Evolutionary conservation across 192 early-diverging fungal genomes (phyloP).

Genomic region (Umbelopsis isabellina): DNA sequence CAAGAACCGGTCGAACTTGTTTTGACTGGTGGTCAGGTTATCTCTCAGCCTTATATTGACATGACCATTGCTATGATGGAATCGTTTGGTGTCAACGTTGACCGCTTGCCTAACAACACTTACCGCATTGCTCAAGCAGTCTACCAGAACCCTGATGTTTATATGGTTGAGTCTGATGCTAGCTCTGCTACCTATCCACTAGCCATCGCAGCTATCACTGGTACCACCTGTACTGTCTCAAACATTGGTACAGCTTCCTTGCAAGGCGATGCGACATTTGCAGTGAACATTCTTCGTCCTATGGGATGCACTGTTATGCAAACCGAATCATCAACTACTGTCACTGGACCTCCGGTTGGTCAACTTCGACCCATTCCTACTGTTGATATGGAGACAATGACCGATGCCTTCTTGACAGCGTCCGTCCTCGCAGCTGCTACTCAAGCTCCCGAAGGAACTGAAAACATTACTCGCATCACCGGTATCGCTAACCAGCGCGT

Average conservation of each 20-base stretch:
- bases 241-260: constrained; percentile 93
- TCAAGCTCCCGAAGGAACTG: constrained; percentile 42
- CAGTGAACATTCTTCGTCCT: constrained; percentile 83
- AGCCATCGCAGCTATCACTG: constrained; percentile 96
- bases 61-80: constrained; percentile 99
- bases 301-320: constrained; percentile 95
- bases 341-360: constrained; percentile 80
- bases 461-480: constrained; percentile 79
- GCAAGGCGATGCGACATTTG: constrained; percentile 92
- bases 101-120: constrained; percentile 72
- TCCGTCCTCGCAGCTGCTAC: constrained; percentile 92
- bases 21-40: constrained; percentile 90
- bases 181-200: constrained; percentile 97
- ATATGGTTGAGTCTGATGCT: constrained; percentile 95
- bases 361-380: constrained; percentile 67
- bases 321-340: constrained; percentile 87
- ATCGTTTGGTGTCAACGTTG: constrained; percentile 85
- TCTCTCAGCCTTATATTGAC: constrained; percentile 98
- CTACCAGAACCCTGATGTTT: constrained; percentile 83
- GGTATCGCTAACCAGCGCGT: constrained; percentile 98
- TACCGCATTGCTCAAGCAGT: constrained; percentile 81
- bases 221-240: constrained; percentile 81
- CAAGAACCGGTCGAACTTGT: constrained; percentile 74
- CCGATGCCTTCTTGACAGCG: constrained; percentile 97
- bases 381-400: constrained; percentile 99